Base-by-base conservation (phyloP, 2,329 filamentous ascomycete species). In the Aspergillus texensis region DNA sequence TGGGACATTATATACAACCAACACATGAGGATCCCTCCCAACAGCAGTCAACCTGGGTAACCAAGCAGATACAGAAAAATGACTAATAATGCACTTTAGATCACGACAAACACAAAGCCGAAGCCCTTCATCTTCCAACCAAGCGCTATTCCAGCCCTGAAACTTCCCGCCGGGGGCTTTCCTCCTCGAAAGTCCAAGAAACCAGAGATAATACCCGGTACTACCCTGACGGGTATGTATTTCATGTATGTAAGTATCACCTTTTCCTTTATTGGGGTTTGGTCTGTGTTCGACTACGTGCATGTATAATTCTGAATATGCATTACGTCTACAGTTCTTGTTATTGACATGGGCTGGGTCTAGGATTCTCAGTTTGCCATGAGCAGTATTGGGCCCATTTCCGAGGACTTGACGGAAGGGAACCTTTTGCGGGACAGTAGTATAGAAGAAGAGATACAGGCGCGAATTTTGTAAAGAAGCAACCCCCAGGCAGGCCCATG, bases 141-240 rank as follows among this genome's bases (percentile, higher is more conserved):
- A n/a, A 68, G 61, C 39, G 62, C 57, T 9, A 62, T 71, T 26
- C 67, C 64, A 3, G 45, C 60, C 12, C 59, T 69, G 41, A 65
- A 59, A 52, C 45, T 69, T 5, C 69, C 64, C 34, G 45, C 50
- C 21, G 62, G 57, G 1, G 58, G 65, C 50, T 61, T 57, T n/a
- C 32, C 62, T 6, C 61, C 50, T 28, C 58, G 58, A 43, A 66
- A 41, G 46, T 24, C 59, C 2, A 63, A 45, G 54, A 68, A 61
- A 34, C 53, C 63, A 8, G 55, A 62, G 39, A 65, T 70, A 14
- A 30, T 41, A 12, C 57, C 59, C 6, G 67, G 62, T 9, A 62
- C 45, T 16, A 69, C 69, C 14, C 64, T 71, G 43, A 71, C 65
- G 12, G 69, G 69, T 36, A 62, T 71, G 58, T 70, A 68, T 52